Conservation (phyloP, 2,329 filamentous ascomycete genomes). For the Dendryphion nanum region DNA sequence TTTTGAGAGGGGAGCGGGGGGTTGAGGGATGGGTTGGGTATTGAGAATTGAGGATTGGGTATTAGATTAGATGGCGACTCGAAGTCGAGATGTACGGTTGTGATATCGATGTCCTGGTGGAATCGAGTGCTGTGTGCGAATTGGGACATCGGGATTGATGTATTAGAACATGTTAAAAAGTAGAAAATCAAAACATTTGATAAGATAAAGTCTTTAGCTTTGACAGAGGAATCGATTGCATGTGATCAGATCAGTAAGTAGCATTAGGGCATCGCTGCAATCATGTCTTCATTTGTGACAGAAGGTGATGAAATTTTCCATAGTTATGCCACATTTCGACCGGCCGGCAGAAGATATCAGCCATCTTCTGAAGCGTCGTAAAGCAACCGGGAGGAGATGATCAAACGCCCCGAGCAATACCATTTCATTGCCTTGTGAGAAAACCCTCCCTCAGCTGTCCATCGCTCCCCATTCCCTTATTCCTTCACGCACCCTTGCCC, state of each 20-base stretch:
- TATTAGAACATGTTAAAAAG: too few relatives aligned
- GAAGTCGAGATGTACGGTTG: not conserved
- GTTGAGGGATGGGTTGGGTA: constrained; percentile 1
- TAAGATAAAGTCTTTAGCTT: too few relatives aligned
- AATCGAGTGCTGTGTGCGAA: too few relatives aligned
- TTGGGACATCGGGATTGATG: too few relatives aligned
- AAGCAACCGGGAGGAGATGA: constrained; percentile 34
- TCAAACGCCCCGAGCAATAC: constrained; percentile 40
- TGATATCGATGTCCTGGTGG: too few relatives aligned
- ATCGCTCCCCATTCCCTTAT: too few relatives aligned
- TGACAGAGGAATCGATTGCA: too few relatives aligned
- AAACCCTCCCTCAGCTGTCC: constrained; percentile 32
- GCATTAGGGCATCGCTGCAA: too few relatives aligned
- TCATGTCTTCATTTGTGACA: constrained; percentile 6
- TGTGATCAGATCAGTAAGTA: too few relatives aligned
- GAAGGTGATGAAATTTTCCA: constrained; percentile 41
- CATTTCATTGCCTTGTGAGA: constrained; percentile 18
- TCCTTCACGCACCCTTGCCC: too few relatives aligned
- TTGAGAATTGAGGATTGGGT: not conserved
- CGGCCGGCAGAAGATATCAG: too few relatives aligned
- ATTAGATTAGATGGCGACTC: not conserved
- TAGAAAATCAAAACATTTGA: too few relatives aligned
- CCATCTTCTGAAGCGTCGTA: constrained; percentile 28
- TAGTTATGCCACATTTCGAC: constrained; percentile 38
- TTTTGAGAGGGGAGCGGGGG: constrained; percentile 69